Evolutionary conservation across 305 asterid species (phyloP).

Genomic region (Fraxinus ornus): DNA sequence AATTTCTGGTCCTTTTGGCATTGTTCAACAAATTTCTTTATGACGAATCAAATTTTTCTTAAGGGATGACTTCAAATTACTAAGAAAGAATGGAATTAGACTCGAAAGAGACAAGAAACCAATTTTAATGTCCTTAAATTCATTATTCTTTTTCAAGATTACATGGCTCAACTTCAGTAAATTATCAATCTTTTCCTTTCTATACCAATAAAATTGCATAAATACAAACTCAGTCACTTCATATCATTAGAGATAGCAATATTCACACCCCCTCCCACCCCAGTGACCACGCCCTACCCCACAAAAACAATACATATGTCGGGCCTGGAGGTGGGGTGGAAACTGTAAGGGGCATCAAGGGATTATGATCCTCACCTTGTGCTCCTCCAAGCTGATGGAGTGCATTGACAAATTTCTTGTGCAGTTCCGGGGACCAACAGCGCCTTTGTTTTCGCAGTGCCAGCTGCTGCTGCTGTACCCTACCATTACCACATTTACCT

Average conservation of each 20-base stretch:
- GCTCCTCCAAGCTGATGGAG: constrained; percentile 48
- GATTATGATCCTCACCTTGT: constrained; percentile 25
- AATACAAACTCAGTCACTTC: not conserved
- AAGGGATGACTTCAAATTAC: not conserved
- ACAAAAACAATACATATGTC: not conserved
- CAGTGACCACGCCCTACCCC: not conserved
- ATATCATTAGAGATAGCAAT: not conserved
- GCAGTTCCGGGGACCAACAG: constrained; percentile 51
- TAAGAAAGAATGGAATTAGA: not conserved
- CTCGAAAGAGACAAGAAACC: not conserved
- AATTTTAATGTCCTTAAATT: not conserved
- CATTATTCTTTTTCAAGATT: not conserved
- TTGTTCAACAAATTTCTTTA: not conserved
- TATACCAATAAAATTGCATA: not conserved
- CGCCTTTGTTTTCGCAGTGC: constrained; percentile 40
- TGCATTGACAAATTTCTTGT: constrained; percentile 36
- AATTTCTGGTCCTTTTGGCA: not conserved
- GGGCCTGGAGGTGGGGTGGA: not conserved
- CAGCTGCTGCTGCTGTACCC: not conserved
- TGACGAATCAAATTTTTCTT: not conserved
- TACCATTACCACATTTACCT: not conserved
- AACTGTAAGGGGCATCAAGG: not conserved
- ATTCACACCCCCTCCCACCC: not conserved
- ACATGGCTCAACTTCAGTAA: not conserved
- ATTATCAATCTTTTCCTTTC: not conserved